phyloP scores from a whole-genome alignment of 176 grass and related monocot genomes.

The Cenchrus americanus region DNA sequence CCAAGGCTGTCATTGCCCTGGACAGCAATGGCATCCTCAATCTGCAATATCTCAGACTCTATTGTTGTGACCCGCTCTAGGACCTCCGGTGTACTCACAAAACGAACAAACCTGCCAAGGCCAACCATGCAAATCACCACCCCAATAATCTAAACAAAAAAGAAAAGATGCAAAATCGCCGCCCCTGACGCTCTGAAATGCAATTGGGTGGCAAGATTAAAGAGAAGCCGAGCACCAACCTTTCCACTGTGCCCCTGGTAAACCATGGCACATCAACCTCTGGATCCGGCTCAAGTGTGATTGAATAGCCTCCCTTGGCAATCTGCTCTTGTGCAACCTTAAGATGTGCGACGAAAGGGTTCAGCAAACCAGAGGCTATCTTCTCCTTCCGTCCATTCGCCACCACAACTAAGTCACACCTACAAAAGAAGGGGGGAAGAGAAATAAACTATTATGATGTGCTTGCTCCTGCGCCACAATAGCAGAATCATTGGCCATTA shows the following conservation, averaged over 20 bases:
- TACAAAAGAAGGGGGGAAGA: conserved; percentile 25
- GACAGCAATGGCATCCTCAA: conserved; percentile 73
- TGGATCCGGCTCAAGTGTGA: conserved; percentile 64
- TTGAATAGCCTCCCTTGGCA: conserved; percentile 87
- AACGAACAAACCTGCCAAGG: conserved; percentile 89
- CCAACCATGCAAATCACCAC: conserved; percentile 23
- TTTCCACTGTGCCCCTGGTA: conserved; percentile 86
- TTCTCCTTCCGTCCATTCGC: conserved; percentile 84
- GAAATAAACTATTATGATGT: neutral
- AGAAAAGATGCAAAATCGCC: neutral
- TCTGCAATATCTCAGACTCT: conserved; percentile 92
- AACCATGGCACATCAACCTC: conserved; percentile 69
- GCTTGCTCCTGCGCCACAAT: neutral
- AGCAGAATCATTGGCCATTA: neutral
- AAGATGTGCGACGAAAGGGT: conserved; percentile 83
- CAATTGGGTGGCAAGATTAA: conserved; percentile 9
- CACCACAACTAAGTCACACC: conserved; percentile 90
- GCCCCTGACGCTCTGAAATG: neutral
- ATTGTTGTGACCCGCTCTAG: conserved; percentile 87
- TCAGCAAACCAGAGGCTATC: conserved; percentile 85
- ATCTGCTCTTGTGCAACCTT: conserved; percentile 93
- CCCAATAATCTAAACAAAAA: neutral
- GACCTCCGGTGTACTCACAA: conserved; percentile 94
- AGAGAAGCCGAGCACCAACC: conserved; percentile 43
- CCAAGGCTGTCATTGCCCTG: conserved; percentile 64